Conservation (phyloP, 305 asterid genomes). For the Solanum hybrid region DNA sequence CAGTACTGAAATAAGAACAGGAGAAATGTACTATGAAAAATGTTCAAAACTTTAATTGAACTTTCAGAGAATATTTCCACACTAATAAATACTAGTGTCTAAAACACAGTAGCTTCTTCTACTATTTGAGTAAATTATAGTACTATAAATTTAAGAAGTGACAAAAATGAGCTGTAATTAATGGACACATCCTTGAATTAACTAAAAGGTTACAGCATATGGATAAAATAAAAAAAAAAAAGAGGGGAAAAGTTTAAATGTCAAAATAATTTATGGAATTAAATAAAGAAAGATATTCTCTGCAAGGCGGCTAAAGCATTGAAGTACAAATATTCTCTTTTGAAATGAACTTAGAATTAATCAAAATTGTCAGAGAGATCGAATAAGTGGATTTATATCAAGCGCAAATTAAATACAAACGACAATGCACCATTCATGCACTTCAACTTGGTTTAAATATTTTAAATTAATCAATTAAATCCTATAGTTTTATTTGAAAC, state of each 20-base stretch:
- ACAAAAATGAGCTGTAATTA: background rate
- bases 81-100: background rate
- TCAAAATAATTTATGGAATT: background rate
- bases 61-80: background rate
- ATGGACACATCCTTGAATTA: background rate
- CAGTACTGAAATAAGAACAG: background rate
- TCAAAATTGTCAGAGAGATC: background rate
- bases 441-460: constrained; percentile 1
- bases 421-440: constrained; percentile 4
- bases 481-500: background rate
- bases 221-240: background rate
- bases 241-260: background rate
- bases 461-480: background rate
- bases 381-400: background rate
- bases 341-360: background rate
- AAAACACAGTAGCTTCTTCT: background rate
- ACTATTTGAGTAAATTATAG: background rate
- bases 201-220: too few relatives aligned
- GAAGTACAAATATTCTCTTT: constrained; percentile 3
- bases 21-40: background rate
- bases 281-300: background rate
- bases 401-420: background rate
- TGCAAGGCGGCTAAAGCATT: constrained; percentile 3
- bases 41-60: background rate
- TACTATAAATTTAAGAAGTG: background rate